phyloP scores from a whole-genome alignment of 768 basidiomycete genomes.

The Tricholoma furcatifolium region DNA sequence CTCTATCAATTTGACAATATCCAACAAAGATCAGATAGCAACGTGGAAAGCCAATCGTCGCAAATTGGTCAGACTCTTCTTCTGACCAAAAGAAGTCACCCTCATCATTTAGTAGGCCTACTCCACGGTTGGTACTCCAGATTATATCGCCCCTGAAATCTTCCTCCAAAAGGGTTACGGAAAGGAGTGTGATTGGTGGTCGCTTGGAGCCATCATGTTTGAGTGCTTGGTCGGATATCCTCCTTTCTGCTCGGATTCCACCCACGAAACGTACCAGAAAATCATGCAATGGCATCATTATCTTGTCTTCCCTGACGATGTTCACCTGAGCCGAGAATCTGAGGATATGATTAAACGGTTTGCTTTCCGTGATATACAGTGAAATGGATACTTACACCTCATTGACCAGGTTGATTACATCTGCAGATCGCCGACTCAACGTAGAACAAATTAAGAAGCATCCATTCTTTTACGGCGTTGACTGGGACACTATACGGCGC shows the following conservation, averaged over 20 bases:
- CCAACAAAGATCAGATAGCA: constrained; percentile 88
- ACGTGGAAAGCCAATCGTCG: constrained; percentile 99
- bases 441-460: constrained; percentile 90
- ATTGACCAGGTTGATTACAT: constrained; percentile 70
- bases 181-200: constrained; percentile 99
- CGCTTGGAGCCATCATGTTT: constrained; percentile 97
- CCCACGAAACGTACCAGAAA: constrained; percentile 97
- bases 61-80: constrained; percentile 66
- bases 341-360: constrained; percentile 87
- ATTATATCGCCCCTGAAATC: constrained; percentile 96
- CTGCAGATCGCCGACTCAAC: constrained; percentile 71
- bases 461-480: constrained; percentile 94
- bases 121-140: constrained; percentile 96
- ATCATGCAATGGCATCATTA: constrained; percentile 93
- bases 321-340: constrained; percentile 87
- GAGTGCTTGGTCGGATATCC: constrained; percentile 97
- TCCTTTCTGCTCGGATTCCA: constrained; percentile 92
- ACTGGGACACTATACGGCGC: constrained; percentile 83
- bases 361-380: constrained; percentile 17
- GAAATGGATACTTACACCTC: background rate
- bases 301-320: constrained; percentile 90
- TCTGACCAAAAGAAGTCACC: background rate
- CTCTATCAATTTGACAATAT: constrained; percentile 94
- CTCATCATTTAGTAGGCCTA: constrained; percentile 62
- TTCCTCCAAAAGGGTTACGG: constrained; percentile 97